Base-by-base conservation (phyloP, 805 yeast species). In the Lachancea nothofagi region DNA sequence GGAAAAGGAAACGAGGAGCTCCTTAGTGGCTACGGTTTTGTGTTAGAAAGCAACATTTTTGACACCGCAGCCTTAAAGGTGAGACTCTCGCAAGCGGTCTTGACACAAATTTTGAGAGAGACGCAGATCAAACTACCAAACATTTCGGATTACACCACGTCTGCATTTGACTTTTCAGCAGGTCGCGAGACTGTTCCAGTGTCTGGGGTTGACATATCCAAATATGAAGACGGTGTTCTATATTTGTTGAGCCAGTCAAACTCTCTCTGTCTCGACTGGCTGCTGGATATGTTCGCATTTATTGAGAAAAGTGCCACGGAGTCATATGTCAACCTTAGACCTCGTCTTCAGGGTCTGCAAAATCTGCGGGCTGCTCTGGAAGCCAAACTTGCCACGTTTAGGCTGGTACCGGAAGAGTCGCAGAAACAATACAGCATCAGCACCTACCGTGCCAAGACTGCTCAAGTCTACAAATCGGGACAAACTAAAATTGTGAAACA, bases 1-100 rank as follows among this genome's bases (percentile, higher is more conserved):
- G 80, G 83, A 21, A 89, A 89, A 55, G 89, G 95, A 2, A 88
- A 88, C 53, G 95, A 87, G 49, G 96, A 88, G 57, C 61, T 88
- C 13, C 62, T 88, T 4, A 64, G 82, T 56, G 95, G 90, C 0
- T 89, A 88, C 57, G 66, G 66, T 5, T 61, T 61, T 49, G 57
- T 55, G n/a, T 40, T 82, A 2, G 63, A 68, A 14, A 62, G 72
- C 38, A 84, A 84, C 50, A 63, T 66, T 3, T 79, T 78, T 34
- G 89, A 83, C 48, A 64, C 76, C 1, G 72, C 80, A 2, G 80
- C 83, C 3, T 68, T 88, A 39, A 72, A 77, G 33, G 66, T 86
- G 31, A 77, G 75, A 48, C 57, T 82, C 3, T 60, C 65, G 0
- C 12, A 32, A 9, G 40, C 48, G 2, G 22, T 37, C 5, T 29